Evolutionary conservation across 148 eudicot species (phyloP).

Genomic region (Silene uniflora): DNA sequence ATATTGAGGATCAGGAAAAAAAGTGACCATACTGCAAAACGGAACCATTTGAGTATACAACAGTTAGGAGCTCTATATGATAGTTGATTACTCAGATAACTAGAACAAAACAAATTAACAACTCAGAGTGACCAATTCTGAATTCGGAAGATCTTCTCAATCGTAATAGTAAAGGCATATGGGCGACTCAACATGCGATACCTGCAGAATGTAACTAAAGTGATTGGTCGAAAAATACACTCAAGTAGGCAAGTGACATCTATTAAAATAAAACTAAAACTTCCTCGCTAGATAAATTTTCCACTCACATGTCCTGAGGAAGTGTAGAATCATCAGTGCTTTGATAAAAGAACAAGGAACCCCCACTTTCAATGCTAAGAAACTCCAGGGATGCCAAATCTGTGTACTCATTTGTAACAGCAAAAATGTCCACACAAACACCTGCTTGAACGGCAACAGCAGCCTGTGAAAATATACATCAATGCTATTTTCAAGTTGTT

Average conservation of each 20-base stretch:
- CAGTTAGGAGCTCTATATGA: conserved; percentile 21
- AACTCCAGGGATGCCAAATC: conserved; percentile 95
- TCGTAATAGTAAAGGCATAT: conserved; percentile 86
- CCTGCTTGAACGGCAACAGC: conserved; percentile 98
- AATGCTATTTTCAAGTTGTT: conserved; percentile 23
- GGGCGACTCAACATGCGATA: conserved; percentile 97
- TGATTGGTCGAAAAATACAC: background rate
- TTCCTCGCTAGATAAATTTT: background rate
- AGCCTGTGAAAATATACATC: conserved; percentile 70
- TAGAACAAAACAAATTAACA: background rate
- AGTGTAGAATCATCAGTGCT: conserved; percentile 97
- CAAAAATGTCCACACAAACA: conserved; percentile 96
- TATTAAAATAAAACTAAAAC: background rate
- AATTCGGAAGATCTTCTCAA: conserved; percentile 86
- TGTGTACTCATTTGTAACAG: conserved; percentile 94
- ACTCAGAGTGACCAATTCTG: conserved; percentile 80
- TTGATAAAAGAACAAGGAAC: conserved; percentile 79
- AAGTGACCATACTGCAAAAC: conserved; percentile 91
- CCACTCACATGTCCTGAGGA: conserved; percentile 95
- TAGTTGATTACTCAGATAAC: background rate
- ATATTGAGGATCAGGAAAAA: conserved; percentile 96
- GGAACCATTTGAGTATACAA: background rate
- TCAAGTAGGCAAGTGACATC: background rate
- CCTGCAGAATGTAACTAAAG: conserved; percentile 36
- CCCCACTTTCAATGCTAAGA: conserved; percentile 93